These are phyloP conservation scores for Suillus alpinus DNA, from an alignment of 768 basidiomycete genomes.

Conservation along the genomic window DNA sequence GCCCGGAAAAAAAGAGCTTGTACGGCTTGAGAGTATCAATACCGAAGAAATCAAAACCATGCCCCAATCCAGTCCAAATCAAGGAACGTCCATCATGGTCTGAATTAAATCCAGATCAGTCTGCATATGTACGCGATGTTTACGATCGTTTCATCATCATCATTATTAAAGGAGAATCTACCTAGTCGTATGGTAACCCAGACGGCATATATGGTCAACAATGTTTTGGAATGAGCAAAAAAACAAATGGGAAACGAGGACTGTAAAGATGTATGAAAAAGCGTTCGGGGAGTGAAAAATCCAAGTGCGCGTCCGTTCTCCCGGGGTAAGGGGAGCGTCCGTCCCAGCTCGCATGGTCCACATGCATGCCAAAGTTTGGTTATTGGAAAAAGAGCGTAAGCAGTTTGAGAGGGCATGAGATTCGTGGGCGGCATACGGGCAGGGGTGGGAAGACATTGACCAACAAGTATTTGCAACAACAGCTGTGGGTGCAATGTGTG, in stretches of 20 bases:
- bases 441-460: conserved; percentile 15
- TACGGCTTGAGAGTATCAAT: not conserved
- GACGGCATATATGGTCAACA: conserved; percentile 12
- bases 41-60: not conserved
- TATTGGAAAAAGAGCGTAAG: conserved; percentile 6
- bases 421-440: conserved; percentile 14
- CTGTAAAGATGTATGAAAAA: conserved; percentile 5
- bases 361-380: conserved; percentile 19
- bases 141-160: conserved; percentile 13
- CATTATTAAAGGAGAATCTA: conserved; percentile 24
- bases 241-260: conserved; percentile 12
- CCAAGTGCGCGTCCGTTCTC: conserved; percentile 25
- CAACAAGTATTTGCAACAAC: conserved; percentile 19
- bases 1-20: not conserved
- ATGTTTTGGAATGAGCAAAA: conserved; percentile 7
- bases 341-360: conserved; percentile 21
- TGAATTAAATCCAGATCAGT: not conserved
- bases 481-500: conserved; percentile 23
- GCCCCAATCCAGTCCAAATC: not conserved
- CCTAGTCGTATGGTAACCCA: conserved; percentile 29
- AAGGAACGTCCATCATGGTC: not conserved
- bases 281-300: conserved; percentile 8
- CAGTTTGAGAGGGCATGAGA: conserved; percentile 10
- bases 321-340: conserved; percentile 15
- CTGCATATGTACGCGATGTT: not conserved